These are phyloP conservation scores for Suillus lakei DNA, from an alignment of 768 basidiomycete genomes.

Conservation along the genomic window DNA sequence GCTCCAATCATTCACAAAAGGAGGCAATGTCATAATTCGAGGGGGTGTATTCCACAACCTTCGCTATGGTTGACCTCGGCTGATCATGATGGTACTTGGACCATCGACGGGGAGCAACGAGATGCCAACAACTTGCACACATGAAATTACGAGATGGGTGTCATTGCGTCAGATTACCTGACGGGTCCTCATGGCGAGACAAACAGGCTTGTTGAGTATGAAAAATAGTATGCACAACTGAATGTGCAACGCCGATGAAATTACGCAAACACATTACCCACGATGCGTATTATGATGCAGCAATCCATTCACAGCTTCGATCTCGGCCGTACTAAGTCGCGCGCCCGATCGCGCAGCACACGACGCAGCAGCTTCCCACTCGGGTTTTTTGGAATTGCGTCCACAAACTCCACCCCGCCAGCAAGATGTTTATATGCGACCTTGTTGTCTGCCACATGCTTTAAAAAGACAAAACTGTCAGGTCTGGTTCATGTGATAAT, in stretches of 20 bases:
- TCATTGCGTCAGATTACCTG: too few relatives aligned
- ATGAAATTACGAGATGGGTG: too few relatives aligned
- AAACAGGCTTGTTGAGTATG: not conserved
- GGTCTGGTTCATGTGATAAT: not conserved
- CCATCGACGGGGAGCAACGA: too few relatives aligned
- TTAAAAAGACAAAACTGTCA: constrained; percentile 9
- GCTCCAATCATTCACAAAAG: not conserved
- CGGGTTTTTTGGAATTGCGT: constrained; percentile 63
- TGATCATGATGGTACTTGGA: too few relatives aligned
- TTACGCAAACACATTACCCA: not conserved
- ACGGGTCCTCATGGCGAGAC: too few relatives aligned
- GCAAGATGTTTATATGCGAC: constrained; percentile 60
- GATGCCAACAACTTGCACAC: too few relatives aligned
- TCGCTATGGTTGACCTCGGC: too few relatives aligned
- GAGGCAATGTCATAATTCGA: not conserved
- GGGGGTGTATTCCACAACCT: too few relatives aligned
- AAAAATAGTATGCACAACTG: not conserved
- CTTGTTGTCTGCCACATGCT: constrained; percentile 63
- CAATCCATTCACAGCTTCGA: constrained; percentile 10
- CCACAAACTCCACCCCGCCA: constrained; percentile 62
- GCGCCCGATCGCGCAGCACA: constrained; percentile 56
- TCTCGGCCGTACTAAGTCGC: constrained; percentile 16
- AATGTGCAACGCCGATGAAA: not conserved
- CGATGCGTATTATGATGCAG: not conserved
- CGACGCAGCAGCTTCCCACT: constrained; percentile 63